These are phyloP conservation scores for Talaromyces pinophilus DNA, from an alignment of 2,329 filamentous ascomycete species.

Conservation along the genomic window DNA sequence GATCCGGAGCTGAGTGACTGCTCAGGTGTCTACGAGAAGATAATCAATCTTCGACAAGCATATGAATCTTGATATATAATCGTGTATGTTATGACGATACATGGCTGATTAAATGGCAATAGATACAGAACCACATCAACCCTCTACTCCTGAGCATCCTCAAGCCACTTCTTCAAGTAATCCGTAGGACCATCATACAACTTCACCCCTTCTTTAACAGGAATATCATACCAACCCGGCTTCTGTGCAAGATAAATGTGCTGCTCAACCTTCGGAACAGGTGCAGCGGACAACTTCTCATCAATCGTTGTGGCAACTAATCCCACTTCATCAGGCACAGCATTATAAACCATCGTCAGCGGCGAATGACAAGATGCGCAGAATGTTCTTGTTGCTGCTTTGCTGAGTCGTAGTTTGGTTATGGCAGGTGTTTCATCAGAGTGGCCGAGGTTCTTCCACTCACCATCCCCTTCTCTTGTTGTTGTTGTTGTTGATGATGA, in stretches of 20 bases:
- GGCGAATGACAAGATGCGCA: neutral
- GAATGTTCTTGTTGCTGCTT: neutral
- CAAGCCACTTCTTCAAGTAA: neutral
- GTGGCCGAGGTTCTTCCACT: neutral
- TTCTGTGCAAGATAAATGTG: slow-evolving; percentile 1
- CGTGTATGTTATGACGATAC: neutral
- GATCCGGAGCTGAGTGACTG: no score
- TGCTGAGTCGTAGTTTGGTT: neutral
- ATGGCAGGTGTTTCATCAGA: neutral
- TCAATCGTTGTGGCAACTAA: neutral
- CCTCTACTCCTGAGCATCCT: neutral
- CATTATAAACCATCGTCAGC: neutral
- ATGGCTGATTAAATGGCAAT: neutral
- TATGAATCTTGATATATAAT: neutral
- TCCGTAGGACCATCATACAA: slow-evolving; percentile 2
- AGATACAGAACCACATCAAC: neutral
- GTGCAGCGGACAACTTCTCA: neutral
- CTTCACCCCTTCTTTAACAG: neutral
- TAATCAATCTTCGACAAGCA: neutral
- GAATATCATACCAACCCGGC: neutral
- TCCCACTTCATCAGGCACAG: slow-evolving; percentile 1
- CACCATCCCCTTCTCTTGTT: neutral
- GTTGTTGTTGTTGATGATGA: neutral
- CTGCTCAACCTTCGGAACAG: slow-evolving; percentile 1
- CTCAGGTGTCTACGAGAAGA: no score